Conservation (phyloP, 2,329 filamentous ascomycete genomes). For the Parascedosporium putredinis region DNA sequence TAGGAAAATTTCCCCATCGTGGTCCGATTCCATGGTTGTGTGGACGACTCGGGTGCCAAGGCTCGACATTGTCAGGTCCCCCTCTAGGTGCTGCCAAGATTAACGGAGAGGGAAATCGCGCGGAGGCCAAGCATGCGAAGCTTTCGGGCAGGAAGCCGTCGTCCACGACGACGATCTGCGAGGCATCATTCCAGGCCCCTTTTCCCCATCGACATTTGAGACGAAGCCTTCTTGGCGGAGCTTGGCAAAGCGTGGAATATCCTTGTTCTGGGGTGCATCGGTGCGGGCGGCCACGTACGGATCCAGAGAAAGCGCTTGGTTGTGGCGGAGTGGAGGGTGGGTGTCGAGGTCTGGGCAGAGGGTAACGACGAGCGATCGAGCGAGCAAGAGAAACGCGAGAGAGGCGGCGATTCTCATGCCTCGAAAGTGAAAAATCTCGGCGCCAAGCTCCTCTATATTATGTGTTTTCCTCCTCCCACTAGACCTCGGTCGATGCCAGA, state of each 20-base stretch:
- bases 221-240: not conserved
- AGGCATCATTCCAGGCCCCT: not conserved
- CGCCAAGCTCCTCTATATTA: not conserved
- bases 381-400: not conserved
- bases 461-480: not conserved
- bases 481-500: too few species aligned
- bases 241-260: not conserved
- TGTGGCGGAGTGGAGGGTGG: not conserved
- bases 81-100: too few species aligned
- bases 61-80: too few species aligned
- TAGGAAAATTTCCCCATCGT: too few species aligned
- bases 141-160: too few species aligned
- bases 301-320: not conserved
- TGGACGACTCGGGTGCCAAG: too few species aligned
- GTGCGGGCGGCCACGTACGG: not conserved
- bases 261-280: not conserved
- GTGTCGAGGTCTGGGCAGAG: not conserved
- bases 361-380: not conserved
- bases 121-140: too few species aligned
- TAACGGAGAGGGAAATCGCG: too few species aligned
- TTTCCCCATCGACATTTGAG: not conserved
- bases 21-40: too few species aligned
- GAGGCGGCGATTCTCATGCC: not conserved
- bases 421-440: constrained; percentile 1
- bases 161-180: too few species aligned